Base-by-base conservation (phyloP, 2,329 filamentous ascomycete species). In the Monilinia aucupariae region DNA sequence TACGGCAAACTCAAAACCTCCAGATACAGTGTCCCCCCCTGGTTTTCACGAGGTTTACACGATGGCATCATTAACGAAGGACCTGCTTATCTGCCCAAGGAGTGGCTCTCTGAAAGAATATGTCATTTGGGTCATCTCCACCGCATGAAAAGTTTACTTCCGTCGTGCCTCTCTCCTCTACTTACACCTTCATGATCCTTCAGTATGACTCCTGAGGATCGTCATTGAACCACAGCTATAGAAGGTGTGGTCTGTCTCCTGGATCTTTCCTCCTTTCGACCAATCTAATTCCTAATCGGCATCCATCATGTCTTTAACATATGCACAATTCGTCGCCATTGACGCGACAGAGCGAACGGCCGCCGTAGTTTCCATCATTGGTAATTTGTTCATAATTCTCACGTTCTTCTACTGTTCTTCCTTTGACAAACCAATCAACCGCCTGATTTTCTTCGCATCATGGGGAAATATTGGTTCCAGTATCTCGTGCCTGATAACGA, bases 351-450 rank as follows among this genome's bases (percentile, higher is more conserved):
- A 63, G 54, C 37, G 61, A 27, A 25, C 77, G 45, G 79, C 79
- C 64, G 84, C 81, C 4, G 74, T 77, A 8, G 67, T 84, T 52
- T 85, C 82, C 3, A 71, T 85, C 3, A 37, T 80, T 7, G 81
- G 81, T 25, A 81, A 81, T 6, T 69, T 77, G n/a, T 78, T 84
- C 69, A 81, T 85, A 62, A 75, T 84, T 55, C 65, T 74, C 39
- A 84, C 82, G 12, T 85, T 83, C 65, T 66, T 79, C 10, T 68
- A 70, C 10, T 82, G 78, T 37, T 71, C 72, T 1, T 75, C 76
- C 34, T 85, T 85, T 68, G 78, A 81, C 59, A 83, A 83, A 65
- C 81, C 82, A 20, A 84, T 85, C 70, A 85, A 85, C 66, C 77
- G 83, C 25, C 76, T 85, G 1, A 79, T 85, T 17, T 85, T 85